Percentiles rank a stretch among this genome's conserved stretches.
Conservation (phyloP, 148 eudicot genomes). For the Bassia scoparia region DNA sequence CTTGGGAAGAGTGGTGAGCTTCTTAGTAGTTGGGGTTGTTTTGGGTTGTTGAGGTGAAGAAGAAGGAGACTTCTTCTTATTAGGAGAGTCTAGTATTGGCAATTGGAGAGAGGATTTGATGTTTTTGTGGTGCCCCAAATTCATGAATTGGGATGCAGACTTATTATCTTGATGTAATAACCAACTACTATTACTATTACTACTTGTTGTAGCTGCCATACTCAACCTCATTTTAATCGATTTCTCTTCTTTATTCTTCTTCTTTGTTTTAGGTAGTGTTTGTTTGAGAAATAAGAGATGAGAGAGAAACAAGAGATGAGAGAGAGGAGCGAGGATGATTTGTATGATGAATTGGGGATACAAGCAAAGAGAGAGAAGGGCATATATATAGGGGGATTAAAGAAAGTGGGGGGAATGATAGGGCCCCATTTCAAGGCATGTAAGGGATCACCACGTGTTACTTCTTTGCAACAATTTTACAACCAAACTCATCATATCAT, state of each 20-base stretch:
- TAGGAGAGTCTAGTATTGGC: slow-evolving; percentile 28
- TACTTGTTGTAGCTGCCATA: neutral
- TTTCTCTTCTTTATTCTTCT: neutral
- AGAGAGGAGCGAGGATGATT: neutral
- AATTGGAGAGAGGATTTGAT: slow-evolving; percentile 17
- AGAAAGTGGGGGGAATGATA: neutral
- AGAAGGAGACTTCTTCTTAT: neutral
- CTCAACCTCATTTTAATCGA: neutral
- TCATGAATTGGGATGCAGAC: no score
- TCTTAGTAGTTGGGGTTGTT: neutral
- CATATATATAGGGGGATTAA: neutral
- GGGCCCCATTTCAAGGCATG: slow-evolving; percentile 9
- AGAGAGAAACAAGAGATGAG: neutral
- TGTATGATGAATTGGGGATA: no score
- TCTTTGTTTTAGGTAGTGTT: neutral
- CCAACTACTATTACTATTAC: slow-evolving; percentile 8
- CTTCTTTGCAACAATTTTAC: neutral
- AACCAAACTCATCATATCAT: no score
- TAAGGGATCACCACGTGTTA: slow-evolving; percentile 31
- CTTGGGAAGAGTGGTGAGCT: neutral
- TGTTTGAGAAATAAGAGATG: neutral
- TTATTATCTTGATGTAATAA: no score
- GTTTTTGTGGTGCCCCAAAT: neutral
- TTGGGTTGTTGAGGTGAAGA: neutral
- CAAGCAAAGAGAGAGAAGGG: slow-evolving; percentile 10